phyloP scores from a whole-genome alignment of 176 grass and related monocot species.

The Poa annua region DNA sequence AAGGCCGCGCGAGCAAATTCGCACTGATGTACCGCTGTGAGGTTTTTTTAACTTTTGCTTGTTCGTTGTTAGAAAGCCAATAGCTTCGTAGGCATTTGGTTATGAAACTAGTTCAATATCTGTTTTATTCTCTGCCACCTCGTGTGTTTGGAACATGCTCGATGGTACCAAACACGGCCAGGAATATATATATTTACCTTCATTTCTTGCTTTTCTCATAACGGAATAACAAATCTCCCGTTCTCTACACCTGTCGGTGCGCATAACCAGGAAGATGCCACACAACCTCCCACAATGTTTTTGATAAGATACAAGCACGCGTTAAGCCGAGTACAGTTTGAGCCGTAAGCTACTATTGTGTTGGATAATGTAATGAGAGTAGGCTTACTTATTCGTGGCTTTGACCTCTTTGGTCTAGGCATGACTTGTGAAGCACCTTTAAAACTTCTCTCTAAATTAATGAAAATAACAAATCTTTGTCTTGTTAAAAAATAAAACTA shows the following conservation, averaged over 20 bases:
- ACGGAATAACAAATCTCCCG: constrained; percentile 1
- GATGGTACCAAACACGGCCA: constrained; percentile 29
- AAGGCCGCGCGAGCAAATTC: constrained; percentile 35
- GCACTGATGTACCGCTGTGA: constrained; percentile 29
- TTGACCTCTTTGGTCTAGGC: too few relatives aligned
- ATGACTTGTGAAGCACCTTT: too few relatives aligned
- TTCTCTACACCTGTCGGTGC: background rate
- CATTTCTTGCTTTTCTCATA: background rate
- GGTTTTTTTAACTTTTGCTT: constrained; percentile 38
- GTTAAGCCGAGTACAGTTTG: too few relatives aligned
- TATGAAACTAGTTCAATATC: constrained; percentile 35
- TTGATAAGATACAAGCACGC: too few relatives aligned
- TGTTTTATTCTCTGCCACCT: constrained; percentile 35
- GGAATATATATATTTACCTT: background rate
- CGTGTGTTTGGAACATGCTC: constrained; percentile 28
- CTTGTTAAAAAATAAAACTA: too few relatives aligned
- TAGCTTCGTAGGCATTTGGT: constrained; percentile 51
- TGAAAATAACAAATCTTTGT: too few relatives aligned
- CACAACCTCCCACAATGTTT: too few relatives aligned
- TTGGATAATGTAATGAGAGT: too few relatives aligned
- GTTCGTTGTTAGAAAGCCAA: background rate
- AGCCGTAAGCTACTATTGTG: too few relatives aligned
- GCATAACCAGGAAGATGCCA: too few relatives aligned
- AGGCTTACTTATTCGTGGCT: too few relatives aligned
- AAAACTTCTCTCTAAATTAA: too few relatives aligned